Conservation (phyloP, 2,329 filamentous ascomycete genomes). For the Botrytis fragariae region DNA sequence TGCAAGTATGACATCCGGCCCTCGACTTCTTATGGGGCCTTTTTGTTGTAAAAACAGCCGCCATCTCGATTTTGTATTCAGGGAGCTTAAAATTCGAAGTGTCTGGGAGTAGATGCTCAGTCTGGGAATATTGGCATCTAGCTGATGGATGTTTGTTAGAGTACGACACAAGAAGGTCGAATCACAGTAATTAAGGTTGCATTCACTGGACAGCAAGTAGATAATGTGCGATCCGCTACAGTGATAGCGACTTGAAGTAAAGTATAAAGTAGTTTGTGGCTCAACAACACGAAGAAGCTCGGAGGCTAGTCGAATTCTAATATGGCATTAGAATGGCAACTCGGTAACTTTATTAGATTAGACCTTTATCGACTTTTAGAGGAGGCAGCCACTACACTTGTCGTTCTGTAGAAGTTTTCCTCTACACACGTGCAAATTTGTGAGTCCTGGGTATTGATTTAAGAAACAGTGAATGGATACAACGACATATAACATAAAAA, state of each 20-base stretch:
- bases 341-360: neutral
- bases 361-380: neutral
- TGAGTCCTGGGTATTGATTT: neutral
- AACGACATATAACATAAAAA: neutral
- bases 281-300: neutral
- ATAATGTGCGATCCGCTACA: neutral
- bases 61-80: neutral
- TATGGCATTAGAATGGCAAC: neutral
- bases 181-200: neutral
- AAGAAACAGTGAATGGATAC: neutral
- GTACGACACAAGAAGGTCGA: neutral
- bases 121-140: neutral
- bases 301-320: neutral
- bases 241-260: neutral
- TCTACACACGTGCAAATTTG: neutral
- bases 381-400: neutral
- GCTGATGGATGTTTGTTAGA: neutral
- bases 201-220: neutral
- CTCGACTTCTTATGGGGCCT: slow-evolving; percentile 38
- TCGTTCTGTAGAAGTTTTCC: neutral
- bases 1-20: slow-evolving; percentile 35
- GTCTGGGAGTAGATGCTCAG: neutral
- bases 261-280: neutral
- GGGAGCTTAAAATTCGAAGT: neutral
- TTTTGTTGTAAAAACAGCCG: slow-evolving; percentile 32